Conservation (phyloP, 495 filamentous ascomycete genomes). For the Melanomma pulvis-pyrius region DNA sequence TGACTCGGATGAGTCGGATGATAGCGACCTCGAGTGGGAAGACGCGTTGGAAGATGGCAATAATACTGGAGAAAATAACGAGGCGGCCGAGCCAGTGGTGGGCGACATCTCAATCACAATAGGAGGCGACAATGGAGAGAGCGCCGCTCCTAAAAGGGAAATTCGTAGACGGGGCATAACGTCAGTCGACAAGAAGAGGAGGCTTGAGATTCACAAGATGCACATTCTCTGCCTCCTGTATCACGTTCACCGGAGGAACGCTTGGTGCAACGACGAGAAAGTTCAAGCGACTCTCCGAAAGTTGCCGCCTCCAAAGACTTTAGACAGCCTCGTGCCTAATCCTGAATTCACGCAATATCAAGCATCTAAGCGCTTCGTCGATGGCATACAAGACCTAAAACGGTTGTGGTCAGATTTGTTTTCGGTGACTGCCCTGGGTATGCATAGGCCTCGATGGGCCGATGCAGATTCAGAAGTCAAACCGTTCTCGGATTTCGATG, state of each 20-base stretch:
- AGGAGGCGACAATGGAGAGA: constrained; percentile 50
- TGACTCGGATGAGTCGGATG: constrained; percentile 48
- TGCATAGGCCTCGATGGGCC: constrained; percentile 72
- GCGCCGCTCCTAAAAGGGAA: constrained; percentile 45
- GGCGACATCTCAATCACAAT: constrained; percentile 62
- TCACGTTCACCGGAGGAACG: constrained; percentile 74
- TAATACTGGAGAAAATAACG: constrained; percentile 41
- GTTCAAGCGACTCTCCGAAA: constrained; percentile 27
- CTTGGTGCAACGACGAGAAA: constrained; percentile 81
- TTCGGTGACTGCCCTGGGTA: constrained; percentile 67
- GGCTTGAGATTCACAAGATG: constrained; percentile 80
- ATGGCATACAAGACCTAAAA: constrained; percentile 71
- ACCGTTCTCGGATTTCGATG: constrained; percentile 57
- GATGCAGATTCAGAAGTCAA: constrained; percentile 63
- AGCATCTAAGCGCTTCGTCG: constrained; percentile 71
- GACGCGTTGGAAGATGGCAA: constrained; percentile 56
- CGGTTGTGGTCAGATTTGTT: constrained; percentile 70
- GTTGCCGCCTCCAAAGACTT: constrained; percentile 21
- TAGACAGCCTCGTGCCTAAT: constrained; percentile 60
- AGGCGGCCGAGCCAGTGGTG: constrained; percentile 41
- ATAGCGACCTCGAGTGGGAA: constrained; percentile 73
- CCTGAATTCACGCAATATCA: constrained; percentile 67
- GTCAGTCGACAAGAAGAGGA: constrained; percentile 67
- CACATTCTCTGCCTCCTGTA: constrained; percentile 81
- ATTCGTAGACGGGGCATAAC: constrained; percentile 58